Evolutionary conservation across 2,329 filamentous ascomycete species (phyloP).

Genomic region (Alternaria metachromatica): DNA sequence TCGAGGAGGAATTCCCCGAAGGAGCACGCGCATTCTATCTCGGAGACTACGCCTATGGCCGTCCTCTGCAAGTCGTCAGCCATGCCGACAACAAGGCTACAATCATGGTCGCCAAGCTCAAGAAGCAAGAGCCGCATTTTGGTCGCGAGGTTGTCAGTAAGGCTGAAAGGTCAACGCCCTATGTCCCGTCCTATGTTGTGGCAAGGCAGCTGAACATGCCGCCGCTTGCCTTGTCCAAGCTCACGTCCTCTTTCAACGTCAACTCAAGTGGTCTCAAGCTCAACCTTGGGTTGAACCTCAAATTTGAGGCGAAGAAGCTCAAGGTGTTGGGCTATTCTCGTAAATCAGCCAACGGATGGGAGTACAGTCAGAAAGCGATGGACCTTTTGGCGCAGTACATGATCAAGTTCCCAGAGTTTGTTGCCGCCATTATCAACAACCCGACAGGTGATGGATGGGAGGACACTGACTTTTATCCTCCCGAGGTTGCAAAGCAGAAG

Average conservation of each 20-base stretch:
- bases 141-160: slow-evolving; percentile 73
- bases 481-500: slow-evolving; percentile 73
- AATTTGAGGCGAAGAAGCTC: slow-evolving; percentile 93
- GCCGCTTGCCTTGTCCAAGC: slow-evolving; percentile 88
- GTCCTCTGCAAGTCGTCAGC: slow-evolving; percentile 81
- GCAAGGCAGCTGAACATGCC: slow-evolving; percentile 82
- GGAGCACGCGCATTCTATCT: slow-evolving; percentile 89
- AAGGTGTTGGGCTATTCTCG: slow-evolving; percentile 97
- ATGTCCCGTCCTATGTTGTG: slow-evolving; percentile 87
- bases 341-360: slow-evolving; percentile 87
- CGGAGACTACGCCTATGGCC: slow-evolving; percentile 90
- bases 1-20: slow-evolving; percentile 89
- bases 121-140: slow-evolving; percentile 80
- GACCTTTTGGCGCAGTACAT: slow-evolving; percentile 86
- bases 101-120: slow-evolving; percentile 76
- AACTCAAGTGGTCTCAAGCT: slow-evolving; percentile 80
- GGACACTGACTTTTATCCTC: slow-evolving; percentile 85
- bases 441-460: slow-evolving; percentile 83
- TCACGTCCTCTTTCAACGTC: slow-evolving; percentile 92
- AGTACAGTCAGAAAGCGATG: slow-evolving; percentile 87
- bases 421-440: slow-evolving; percentile 84
- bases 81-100: slow-evolving; percentile 79
- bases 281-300: slow-evolving; percentile 93
- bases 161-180: slow-evolving; percentile 74
- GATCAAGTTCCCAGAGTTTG: slow-evolving; percentile 93